A percentile compares a stretch with the other conserved stretches of the same genome.
phyloP scores from a whole-genome alignment of 805 yeast genomes.

The Kregervanrija fluxuum region DNA sequence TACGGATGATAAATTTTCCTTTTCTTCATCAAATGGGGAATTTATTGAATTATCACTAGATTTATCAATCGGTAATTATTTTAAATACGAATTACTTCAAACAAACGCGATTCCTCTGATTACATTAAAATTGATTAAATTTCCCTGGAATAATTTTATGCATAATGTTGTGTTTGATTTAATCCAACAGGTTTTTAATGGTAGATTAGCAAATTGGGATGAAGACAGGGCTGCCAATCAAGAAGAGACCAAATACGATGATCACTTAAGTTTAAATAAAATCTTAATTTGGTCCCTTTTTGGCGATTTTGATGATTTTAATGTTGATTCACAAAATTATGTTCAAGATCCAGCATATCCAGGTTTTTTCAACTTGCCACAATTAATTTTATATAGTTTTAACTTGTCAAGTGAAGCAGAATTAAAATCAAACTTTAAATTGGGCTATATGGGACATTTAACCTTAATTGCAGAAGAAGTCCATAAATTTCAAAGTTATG shows the following conservation, averaged over 20 bases:
- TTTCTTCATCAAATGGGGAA: conserved; percentile 12
- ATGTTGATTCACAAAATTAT: conserved; percentile 5
- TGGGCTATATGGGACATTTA: conserved; percentile 56
- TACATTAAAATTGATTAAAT: conserved; percentile 61
- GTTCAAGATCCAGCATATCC: conserved; percentile 17
- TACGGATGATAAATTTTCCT: conserved; percentile 17
- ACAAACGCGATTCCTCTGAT: conserved; percentile 57
- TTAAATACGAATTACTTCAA: conserved; percentile 73
- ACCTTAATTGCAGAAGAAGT: conserved; percentile 52
- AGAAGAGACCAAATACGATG: conserved; percentile 28
- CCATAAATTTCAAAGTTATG: conserved; percentile 40
- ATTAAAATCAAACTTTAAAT: conserved; percentile 33
- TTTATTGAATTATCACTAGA: conserved; percentile 22
- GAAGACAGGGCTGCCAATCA: conserved; percentile 29
- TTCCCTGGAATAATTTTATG: conserved; percentile 96
- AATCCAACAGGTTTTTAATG: conserved; percentile 89
- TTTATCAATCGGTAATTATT: conserved; percentile 64
- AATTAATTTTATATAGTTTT: conserved; percentile 24
- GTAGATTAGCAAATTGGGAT: conserved; percentile 36
- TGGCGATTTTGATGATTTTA: conserved; percentile 24
- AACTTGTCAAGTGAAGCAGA: conserved; percentile 25
- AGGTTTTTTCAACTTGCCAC: conserved; percentile 27
- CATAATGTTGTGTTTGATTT: conserved; percentile 96
- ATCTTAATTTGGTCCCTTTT: conserved; percentile 30
- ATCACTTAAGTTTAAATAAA: conserved; percentile 26